A percentile compares a stretch with the other conserved stretches of the same genome.
Evolutionary conservation across 2,329 filamentous ascomycete genomes (phyloP).

Genomic region (Claviceps sp.): DNA sequence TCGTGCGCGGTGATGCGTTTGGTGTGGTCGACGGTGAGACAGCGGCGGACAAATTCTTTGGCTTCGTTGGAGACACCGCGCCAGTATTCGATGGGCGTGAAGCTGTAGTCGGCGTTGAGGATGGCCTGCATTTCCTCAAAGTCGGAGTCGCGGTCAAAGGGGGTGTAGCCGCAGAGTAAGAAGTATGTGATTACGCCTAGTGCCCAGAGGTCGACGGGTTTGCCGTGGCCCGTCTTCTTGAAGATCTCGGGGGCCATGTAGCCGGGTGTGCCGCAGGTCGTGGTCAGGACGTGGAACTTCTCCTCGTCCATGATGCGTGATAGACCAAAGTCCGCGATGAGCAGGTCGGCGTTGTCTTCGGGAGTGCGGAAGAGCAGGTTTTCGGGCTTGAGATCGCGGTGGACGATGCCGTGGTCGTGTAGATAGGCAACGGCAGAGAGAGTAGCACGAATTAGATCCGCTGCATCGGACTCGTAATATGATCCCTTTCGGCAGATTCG

Average conservation of each 20-base stretch:
- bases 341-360: slow-evolving; percentile 90
- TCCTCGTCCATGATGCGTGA: slow-evolving; percentile 98
- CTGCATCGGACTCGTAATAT: slow-evolving; percentile 95
- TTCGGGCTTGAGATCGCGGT: slow-evolving; percentile 94
- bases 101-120: slow-evolving; percentile 88
- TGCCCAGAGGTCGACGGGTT: slow-evolving; percentile 96
- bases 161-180: slow-evolving; percentile 92
- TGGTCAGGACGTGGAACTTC: slow-evolving; percentile 94
- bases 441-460: slow-evolving; percentile 85
- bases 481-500: slow-evolving; percentile 97
- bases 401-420: slow-evolving; percentile 96
- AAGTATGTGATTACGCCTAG: slow-evolving; percentile 99
- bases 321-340: slow-evolving; percentile 94
- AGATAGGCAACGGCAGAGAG: slow-evolving; percentile 96
- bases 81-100: slow-evolving; percentile 93
- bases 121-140: slow-evolving; percentile 99
- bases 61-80: slow-evolving; percentile 75
- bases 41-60: slow-evolving; percentile 84
- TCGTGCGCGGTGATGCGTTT: slow-evolving; percentile 85
- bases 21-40: slow-evolving; percentile 78
- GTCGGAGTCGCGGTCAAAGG: slow-evolving; percentile 93
- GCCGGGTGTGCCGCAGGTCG: slow-evolving; percentile 91
- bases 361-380: slow-evolving; percentile 94
- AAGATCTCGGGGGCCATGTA: slow-evolving; percentile 99
- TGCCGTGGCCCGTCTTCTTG: slow-evolving; percentile 95